Base-by-base conservation (phyloP, 225 moss, liverwort and hornwort genomes). In the Polytrichum commune region DNA sequence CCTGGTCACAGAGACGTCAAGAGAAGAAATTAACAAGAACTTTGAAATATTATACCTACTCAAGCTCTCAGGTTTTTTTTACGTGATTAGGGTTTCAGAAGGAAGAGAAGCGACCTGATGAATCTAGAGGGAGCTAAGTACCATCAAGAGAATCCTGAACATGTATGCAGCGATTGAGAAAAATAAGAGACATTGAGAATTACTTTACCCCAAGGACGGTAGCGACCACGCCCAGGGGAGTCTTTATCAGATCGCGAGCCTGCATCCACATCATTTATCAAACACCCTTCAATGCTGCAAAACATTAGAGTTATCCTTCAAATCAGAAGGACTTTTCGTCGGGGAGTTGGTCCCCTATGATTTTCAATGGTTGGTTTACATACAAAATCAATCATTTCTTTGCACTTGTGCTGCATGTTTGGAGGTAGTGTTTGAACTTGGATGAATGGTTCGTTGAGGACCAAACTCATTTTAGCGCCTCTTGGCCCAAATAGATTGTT, bases 141-240 rank as follows among this genome's bases (percentile, higher is more conserved):
- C 4, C 62, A 27, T 62, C 62, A 62, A 24, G 27, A 23, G 10
- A 27, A 5, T 62, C 25, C 26, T 26, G 27, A 62, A 62, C 26
- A 62, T 8, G 7, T 65, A n/a, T 33, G 4, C 6, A 13, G 22
- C 33, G 32, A 29, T 19, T 32, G 24, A 46, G 32, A 22, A 22
- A 38, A 13, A 0, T 5, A 7, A 54, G 55, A 53, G 70, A 60
- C 1, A 19, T 28, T 26, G 70, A 63, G 19, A 69, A 74, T 81
- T 84, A 87, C 87, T 84, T 84, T 60, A 87, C 87, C 63, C 84
- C 84, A 1, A 87, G 64, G 30, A 87, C 87, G 0, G 72, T 79
- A 10, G 81, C 87, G 0, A 84, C 24, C 1, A 87, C 60, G 8
- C 83, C 81, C 38, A 87, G 72, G 24, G 87, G 76, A 29, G 87